Evolutionary conservation across 306 rosid genomes (phyloP).

Genomic region (Dicorynia guianensis): DNA sequence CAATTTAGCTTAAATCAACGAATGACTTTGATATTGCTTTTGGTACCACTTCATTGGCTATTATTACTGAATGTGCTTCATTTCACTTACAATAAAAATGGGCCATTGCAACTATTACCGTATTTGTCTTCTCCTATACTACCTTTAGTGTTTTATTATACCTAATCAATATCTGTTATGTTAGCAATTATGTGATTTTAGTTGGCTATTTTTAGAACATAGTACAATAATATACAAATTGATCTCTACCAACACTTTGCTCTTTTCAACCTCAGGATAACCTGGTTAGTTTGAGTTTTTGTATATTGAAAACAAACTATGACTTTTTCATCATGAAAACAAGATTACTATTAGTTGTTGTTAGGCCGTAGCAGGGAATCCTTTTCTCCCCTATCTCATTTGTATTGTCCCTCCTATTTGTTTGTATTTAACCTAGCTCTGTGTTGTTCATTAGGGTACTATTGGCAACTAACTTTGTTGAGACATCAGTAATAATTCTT

Average conservation of each 20-base stretch:
- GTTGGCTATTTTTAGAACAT: no score
- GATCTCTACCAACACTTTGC: conserved; percentile 13
- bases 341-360: no score
- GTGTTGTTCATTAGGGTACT: conserved; percentile 62
- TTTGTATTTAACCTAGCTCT: conserved; percentile 36
- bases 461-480: conserved; percentile 93
- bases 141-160: conserved; percentile 2
- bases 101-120: conserved; percentile 13
- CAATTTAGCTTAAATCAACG: not conserved
- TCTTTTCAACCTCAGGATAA: conserved; percentile 13
- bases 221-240: conserved; percentile 4
- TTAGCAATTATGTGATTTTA: conserved; percentile 16
- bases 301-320: not conserved
- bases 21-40: conserved; percentile 19
- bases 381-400: no score
- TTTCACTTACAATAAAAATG: not conserved
- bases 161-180: conserved; percentile 8
- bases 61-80: conserved; percentile 2
- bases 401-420: no score
- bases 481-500: conserved; percentile 89
- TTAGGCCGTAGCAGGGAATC: no score
- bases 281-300: conserved; percentile 14
- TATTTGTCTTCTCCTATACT: conserved; percentile 17
- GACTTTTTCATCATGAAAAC: conserved; percentile 25
- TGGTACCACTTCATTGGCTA: conserved; percentile 13